Base-by-base conservation (phyloP, 345 rosid species). In the Murraya koenigii region DNA sequence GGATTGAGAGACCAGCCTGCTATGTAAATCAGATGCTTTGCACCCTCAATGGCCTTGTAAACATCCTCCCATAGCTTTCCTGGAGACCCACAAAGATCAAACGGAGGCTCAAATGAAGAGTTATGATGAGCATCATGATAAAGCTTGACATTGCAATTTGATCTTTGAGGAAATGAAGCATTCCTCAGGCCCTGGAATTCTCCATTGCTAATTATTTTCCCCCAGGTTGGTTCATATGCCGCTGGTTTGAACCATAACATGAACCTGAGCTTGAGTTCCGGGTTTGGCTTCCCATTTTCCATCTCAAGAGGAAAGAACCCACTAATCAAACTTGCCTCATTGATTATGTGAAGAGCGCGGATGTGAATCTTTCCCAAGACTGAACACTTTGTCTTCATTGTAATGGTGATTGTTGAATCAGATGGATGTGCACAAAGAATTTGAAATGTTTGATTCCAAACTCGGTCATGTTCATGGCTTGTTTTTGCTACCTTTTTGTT, bases 1-100 rank as follows among this genome's bases (percentile, higher is more conserved):
- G 97, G 99, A 82, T 91, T 95, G 79, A 95, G 77, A 71, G 97
- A 92, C 98, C 99, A 93, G 55, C 94, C 97, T 6, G 93, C 95
- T 10, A 95, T 90, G 86, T 93, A 95, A 62, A 95, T 84, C 81
- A 95, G 80, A 72, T 89, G 85, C 77, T 87, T 92, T 28, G 99
- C 94, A 80, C 86, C 81, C 23, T 93, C 98, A 67, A 93, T 86
- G 28, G 97, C 97, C 78, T 79, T 88, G 73, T 87, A 95, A 1
- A 92, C 81, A 82, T 93, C 97, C 82, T 95, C 98, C 97, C 95
- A 95, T 1, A 95, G 82, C 5, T 86, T 90, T 65, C 91, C 86
- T 55, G 94, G 86, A 22, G 80, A 22, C 5, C 75, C 80, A 47
- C 87, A 77, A 39, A 79, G 73, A 75, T 77, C 82, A 75, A 78